These are phyloP conservation scores for Gossypium schwendimanii DNA, from an alignment of 441 rosid genomes.

Conservation along the genomic window DNA sequence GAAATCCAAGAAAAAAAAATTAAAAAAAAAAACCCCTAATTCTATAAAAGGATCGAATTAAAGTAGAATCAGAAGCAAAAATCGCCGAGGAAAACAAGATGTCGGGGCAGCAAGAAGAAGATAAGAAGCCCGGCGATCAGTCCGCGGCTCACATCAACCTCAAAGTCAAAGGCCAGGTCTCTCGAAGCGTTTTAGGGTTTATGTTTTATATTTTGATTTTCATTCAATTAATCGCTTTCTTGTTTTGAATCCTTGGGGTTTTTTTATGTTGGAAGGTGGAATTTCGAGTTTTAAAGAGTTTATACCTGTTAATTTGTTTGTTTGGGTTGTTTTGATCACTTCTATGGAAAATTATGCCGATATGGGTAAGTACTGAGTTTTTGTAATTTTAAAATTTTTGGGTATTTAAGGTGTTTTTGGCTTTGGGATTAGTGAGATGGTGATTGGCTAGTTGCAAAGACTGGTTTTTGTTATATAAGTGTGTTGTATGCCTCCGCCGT, in stretches of 20 bases:
- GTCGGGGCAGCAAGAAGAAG: constrained; percentile 18
- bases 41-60: background rate
- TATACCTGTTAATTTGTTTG: background rate
- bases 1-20: background rate
- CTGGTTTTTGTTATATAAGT: no score
- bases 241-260: background rate
- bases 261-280: background rate
- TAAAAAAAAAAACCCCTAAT: background rate
- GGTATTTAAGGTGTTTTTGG: background rate
- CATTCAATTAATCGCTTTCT: background rate
- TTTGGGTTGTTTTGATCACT: background rate
- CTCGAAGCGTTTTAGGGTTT: background rate
- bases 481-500: no score
- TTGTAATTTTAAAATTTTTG: background rate
- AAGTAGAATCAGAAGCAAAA: background rate
- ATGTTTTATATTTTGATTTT: background rate
- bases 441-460: background rate
- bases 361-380: background rate
- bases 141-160: constrained; percentile 68
- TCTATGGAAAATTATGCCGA: background rate
- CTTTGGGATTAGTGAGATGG: background rate
- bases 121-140: constrained; percentile 74
- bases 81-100: background rate
- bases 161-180: constrained; percentile 89
- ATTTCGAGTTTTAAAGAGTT: background rate